Percentiles rank a stretch among this genome's conserved stretches.
These are phyloP conservation scores for Coleophoma cylindrospora DNA, from an alignment of 2,329 filamentous ascomycete species.

Conservation along the genomic window DNA sequence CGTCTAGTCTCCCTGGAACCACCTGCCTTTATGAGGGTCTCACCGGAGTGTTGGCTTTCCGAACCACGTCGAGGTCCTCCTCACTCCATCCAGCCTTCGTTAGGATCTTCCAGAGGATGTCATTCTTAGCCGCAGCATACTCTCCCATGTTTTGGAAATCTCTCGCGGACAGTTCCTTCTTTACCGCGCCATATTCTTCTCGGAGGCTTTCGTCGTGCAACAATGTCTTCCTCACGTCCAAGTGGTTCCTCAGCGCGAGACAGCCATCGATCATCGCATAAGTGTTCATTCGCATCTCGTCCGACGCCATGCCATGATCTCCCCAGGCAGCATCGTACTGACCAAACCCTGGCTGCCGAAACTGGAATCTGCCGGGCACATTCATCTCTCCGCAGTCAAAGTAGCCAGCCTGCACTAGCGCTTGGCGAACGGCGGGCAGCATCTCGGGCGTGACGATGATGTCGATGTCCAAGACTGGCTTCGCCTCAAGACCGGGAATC, in stretches of 20 bases:
- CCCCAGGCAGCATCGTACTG: not conserved
- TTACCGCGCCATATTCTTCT: slow-evolving; percentile 18
- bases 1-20: too few relatives aligned
- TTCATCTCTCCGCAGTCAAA: slow-evolving; percentile 30
- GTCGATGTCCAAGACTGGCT: slow-evolving; percentile 48
- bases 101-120: slow-evolving; percentile 15
- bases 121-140: slow-evolving; percentile 14
- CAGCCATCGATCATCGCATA: slow-evolving; percentile 31
- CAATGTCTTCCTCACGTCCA: slow-evolving; percentile 30
- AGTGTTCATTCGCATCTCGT: slow-evolving; percentile 25
- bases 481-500: slow-evolving; percentile 42
- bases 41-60: slow-evolving; percentile 1
- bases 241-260: slow-evolving; percentile 29
- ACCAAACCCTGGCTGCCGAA: slow-evolving; percentile 22
- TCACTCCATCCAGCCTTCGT: slow-evolving; percentile 13
- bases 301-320: not conserved
- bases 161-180: slow-evolving; percentile 8
- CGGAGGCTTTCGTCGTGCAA: slow-evolving; percentile 23
- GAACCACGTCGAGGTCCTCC: slow-evolving; percentile 12
- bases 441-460: slow-evolving; percentile 31
- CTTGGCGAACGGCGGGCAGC: slow-evolving; percentile 21
- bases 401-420: slow-evolving; percentile 28
- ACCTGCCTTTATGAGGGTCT: too few relatives aligned
- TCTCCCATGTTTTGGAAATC: slow-evolving; percentile 7
- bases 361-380: slow-evolving; percentile 28